phyloP scores from a whole-genome alignment of 2,329 filamentous ascomycete genomes.

The Xylariales sp. region DNA sequence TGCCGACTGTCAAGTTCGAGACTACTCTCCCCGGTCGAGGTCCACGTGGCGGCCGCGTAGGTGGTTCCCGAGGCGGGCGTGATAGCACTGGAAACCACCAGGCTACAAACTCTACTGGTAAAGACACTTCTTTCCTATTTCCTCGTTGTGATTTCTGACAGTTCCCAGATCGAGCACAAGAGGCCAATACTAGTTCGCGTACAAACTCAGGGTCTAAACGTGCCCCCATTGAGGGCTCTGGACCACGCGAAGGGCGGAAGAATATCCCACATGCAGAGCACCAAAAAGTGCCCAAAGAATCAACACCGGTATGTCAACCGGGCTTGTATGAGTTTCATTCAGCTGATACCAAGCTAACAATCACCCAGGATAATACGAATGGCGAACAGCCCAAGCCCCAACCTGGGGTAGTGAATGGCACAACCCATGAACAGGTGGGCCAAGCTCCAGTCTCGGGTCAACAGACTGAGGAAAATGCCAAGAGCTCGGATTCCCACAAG shows the following conservation, averaged over 20 bases:
- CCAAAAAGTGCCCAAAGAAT: slow-evolving; percentile 54
- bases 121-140: slow-evolving; percentile 3
- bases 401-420: slow-evolving; percentile 37
- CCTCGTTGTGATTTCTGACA: slow-evolving; percentile 32
- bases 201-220: slow-evolving; percentile 58
- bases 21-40: slow-evolving; percentile 76
- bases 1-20: slow-evolving; percentile 86
- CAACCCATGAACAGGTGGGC: slow-evolving; percentile 31
- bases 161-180: slow-evolving; percentile 42
- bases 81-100: slow-evolving; percentile 44
- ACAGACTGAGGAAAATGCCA: slow-evolving; percentile 40
- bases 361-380: slow-evolving; percentile 34
- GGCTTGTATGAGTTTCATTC: not conserved
- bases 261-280: slow-evolving; percentile 54
- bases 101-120: slow-evolving; percentile 41
- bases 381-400: slow-evolving; percentile 40
- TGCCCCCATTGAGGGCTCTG: slow-evolving; percentile 55
- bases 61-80: slow-evolving; percentile 47
- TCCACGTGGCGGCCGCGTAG: slow-evolving; percentile 59
- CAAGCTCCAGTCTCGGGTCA: slow-evolving; percentile 35
- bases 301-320: slow-evolving; percentile 39
- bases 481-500: slow-evolving; percentile 39
- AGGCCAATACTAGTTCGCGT: slow-evolving; percentile 45
- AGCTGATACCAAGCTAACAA: slow-evolving; percentile 18
- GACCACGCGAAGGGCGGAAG: slow-evolving; percentile 61